A percentile compares a stretch with the other conserved stretches of the same genome.
phyloP scores from a whole-genome alignment of 2,329 filamentous ascomycete species.

The Fusarium sacchari region DNA sequence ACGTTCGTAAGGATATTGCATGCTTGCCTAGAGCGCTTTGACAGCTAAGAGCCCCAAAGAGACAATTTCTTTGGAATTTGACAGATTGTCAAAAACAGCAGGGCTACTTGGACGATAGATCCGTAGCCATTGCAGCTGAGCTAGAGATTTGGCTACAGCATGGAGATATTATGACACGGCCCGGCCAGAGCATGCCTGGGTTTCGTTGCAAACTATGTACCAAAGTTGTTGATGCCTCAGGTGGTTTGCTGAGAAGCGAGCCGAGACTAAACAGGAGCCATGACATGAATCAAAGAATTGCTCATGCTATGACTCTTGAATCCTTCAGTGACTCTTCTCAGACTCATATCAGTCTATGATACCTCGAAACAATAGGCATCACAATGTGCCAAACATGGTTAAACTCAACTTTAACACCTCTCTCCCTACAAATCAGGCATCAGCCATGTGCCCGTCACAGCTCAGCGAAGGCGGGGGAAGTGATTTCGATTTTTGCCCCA shows the following conservation, averaged over 20 bases:
- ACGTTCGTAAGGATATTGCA: conserved; percentile 52
- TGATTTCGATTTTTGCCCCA: conserved; percentile 47
- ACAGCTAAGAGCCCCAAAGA: background rate
- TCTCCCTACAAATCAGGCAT: conserved; percentile 14
- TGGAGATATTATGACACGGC: background rate
- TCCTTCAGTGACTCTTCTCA: conserved; percentile 30
- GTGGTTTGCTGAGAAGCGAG: background rate
- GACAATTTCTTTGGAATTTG: background rate
- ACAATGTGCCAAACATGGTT: conserved; percentile 17
- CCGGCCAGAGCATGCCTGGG: background rate
- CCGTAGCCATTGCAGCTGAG: background rate
- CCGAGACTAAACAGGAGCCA: background rate
- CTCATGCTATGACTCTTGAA: conserved; percentile 25
- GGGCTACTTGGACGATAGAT: background rate
- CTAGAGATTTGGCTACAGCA: background rate
- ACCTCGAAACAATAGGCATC: conserved; percentile 12
- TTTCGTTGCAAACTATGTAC: background rate
- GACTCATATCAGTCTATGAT: conserved; percentile 6
- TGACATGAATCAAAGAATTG: background rate
- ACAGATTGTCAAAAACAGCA: background rate
- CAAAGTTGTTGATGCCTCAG: conserved; percentile 41
- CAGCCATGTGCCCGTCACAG: conserved; percentile 22
- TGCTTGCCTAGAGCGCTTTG: background rate
- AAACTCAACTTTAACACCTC: conserved; percentile 24
- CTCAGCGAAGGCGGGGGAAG: conserved; percentile 33